Conservation (phyloP, 2,329 filamentous ascomycete species). For the Grosmannia serpens region DNA sequence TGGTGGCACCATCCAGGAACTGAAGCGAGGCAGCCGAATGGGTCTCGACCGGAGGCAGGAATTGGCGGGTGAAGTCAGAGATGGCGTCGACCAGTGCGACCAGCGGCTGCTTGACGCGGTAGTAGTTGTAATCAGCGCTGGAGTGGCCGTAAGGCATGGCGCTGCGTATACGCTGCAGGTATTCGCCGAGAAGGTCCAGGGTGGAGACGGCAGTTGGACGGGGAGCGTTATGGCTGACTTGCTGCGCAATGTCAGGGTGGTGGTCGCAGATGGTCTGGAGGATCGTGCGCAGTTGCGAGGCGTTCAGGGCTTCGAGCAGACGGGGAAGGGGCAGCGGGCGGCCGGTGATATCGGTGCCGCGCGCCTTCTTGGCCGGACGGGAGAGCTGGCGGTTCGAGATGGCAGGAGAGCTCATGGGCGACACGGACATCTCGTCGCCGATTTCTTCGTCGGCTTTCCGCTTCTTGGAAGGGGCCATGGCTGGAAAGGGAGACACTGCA, state of each 20-base stretch:
- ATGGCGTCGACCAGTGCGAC: conserved; percentile 76
- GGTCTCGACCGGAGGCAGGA: conserved; percentile 79
- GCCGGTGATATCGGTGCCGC: conserved; percentile 53
- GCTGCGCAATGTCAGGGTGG: conserved; percentile 73
- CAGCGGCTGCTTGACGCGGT: conserved; percentile 75
- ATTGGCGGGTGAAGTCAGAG: conserved; percentile 90
- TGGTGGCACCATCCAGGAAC: conserved; percentile 82
- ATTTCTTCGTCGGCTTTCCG: conserved; percentile 79
- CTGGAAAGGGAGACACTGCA: conserved; percentile 38
- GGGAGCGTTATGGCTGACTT: conserved; percentile 74
- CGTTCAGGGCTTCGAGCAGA: conserved; percentile 88
- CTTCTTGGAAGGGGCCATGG: conserved; percentile 51
- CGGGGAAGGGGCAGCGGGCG: conserved; percentile 48
- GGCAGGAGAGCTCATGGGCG: conserved; percentile 72
- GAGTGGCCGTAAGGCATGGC: conserved; percentile 80
- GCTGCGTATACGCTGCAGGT: conserved; percentile 64
- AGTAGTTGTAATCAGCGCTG: conserved; percentile 88
- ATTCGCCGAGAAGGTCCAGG: conserved; percentile 68
- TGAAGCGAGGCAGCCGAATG: conserved; percentile 74
- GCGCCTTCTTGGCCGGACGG: conserved; percentile 51
- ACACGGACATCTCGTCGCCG: conserved; percentile 84
- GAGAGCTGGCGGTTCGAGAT: conserved; percentile 56
- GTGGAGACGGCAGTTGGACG: conserved; percentile 76
- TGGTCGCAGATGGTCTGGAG: conserved; percentile 87
- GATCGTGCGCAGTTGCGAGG: conserved; percentile 69